These are phyloP conservation scores for Marasmius tenuissimus DNA, from an alignment of 1,284 basidiomycete genomes.

Conservation along the genomic window DNA sequence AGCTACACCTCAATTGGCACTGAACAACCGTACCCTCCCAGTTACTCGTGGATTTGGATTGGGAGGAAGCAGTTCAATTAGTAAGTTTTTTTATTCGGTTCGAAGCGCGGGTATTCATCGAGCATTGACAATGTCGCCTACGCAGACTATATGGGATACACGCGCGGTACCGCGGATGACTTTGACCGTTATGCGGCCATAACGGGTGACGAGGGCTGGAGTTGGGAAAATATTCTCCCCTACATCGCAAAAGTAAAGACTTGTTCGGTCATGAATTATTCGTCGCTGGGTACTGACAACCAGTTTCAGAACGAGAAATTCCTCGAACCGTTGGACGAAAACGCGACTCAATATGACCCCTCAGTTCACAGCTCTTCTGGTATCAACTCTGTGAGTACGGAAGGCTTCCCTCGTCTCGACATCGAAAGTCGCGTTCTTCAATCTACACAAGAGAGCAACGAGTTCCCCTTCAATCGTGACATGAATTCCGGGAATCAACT, in stretches of 20 bases:
- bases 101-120: background rate
- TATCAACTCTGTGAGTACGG: constrained; percentile 7
- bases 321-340: background rate
- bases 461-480: constrained; percentile 32
- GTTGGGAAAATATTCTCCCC: constrained; percentile 24
- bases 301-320: constrained; percentile 7
- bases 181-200: constrained; percentile 23
- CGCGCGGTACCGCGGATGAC: constrained; percentile 28
- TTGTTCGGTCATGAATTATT: background rate
- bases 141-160: constrained; percentile 23
- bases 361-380: constrained; percentile 9
- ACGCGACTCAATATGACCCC: constrained; percentile 4
- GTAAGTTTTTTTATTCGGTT: background rate
- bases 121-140: background rate
- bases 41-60: constrained; percentile 43
- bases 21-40: constrained; percentile 29
- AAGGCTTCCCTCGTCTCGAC: background rate
- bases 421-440: background rate
- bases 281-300: background rate
- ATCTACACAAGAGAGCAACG: constrained; percentile 13
- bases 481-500: constrained; percentile 32
- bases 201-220: constrained; percentile 25
- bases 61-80: constrained; percentile 11
- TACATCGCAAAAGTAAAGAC: constrained; percentile 24
- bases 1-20: background rate